Evolutionary conservation across 805 yeast genomes (phyloP).

Genomic region (Candida arabinofermentans): DNA sequence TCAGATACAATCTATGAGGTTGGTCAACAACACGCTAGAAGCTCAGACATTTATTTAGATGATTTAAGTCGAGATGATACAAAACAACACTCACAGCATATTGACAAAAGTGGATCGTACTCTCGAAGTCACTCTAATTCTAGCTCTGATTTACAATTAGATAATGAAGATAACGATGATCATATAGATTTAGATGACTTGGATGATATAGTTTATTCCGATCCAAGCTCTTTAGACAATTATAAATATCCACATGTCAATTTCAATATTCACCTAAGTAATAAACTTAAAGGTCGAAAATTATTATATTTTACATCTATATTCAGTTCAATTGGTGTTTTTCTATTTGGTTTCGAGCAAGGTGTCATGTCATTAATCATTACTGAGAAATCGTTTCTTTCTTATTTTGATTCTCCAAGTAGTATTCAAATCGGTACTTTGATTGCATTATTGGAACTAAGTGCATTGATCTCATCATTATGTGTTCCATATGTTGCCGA

Average conservation of each 20-base stretch:
- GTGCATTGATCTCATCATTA: constrained; percentile 73
- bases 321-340: constrained; percentile 32
- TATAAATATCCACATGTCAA: constrained; percentile 17
- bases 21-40: constrained; percentile 6
- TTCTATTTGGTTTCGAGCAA: constrained; percentile 69
- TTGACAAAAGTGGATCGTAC: constrained; percentile 2
- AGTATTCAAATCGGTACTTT: constrained; percentile 73
- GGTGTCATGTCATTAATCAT: constrained; percentile 78
- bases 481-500: constrained; percentile 75
- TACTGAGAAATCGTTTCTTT: constrained; percentile 63
- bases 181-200: constrained; percentile 2
- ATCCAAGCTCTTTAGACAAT: constrained; percentile 1
- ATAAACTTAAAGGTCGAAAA: constrained; percentile 20
- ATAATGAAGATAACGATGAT: constrained; percentile 9
- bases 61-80: background rate
- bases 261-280: constrained; percentile 14
- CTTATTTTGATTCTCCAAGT: constrained; percentile 66
- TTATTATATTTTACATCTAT: constrained; percentile 25
- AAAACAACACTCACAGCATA: constrained; percentile 11
- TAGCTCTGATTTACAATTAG: background rate
- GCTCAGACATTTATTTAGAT: background rate
- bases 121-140: background rate
- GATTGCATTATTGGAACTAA: constrained; percentile 81
- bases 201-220: constrained; percentile 1
- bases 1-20: constrained; percentile 10